These are phyloP conservation scores for Aspergillus heteromorphus DNA, from an alignment of 495 filamentous ascomycete species.

Conservation along the genomic window DNA sequence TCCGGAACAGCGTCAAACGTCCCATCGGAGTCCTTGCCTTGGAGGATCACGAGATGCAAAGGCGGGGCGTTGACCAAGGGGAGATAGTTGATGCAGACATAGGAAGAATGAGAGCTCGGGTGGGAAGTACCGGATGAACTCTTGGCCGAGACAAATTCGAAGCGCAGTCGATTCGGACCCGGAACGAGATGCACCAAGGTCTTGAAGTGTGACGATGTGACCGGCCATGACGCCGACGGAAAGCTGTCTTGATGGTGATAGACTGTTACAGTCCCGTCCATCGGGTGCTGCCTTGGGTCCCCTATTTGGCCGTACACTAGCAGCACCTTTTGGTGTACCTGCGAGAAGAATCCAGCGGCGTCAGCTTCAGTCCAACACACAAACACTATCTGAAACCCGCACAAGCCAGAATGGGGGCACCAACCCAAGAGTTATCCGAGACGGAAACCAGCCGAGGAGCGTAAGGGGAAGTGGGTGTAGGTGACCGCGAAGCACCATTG, in stretches of 20 bases:
- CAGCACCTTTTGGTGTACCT: slow-evolving; percentile 89
- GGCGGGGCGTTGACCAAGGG: slow-evolving; percentile 71
- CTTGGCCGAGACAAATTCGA: slow-evolving; percentile 82
- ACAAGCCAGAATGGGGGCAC: slow-evolving; percentile 5
- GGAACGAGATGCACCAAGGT: slow-evolving; percentile 80
- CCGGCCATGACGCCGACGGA: slow-evolving; percentile 76
- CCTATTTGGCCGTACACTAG: slow-evolving; percentile 74
- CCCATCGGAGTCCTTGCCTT: slow-evolving; percentile 82
- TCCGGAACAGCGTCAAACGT: slow-evolving; percentile 81
- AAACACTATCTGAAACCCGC: not conserved
- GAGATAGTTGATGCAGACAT: slow-evolving; percentile 77
- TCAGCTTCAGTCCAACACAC: not conserved
- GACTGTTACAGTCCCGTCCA: slow-evolving; percentile 77
- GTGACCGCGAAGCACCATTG: slow-evolving; percentile 45
- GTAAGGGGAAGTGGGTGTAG: slow-evolving; percentile 63
- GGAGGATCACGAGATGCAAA: slow-evolving; percentile 75
- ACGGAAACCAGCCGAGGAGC: slow-evolving; percentile 73
- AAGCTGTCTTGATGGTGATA: slow-evolving; percentile 79
- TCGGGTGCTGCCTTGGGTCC: slow-evolving; percentile 59
- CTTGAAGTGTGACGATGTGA: slow-evolving; percentile 83
- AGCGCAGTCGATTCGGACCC: slow-evolving; percentile 76
- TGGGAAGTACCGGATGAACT: slow-evolving; percentile 63
- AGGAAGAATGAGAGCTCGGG: slow-evolving; percentile 68
- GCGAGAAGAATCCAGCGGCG: not conserved
- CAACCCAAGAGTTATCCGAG: slow-evolving; percentile 76